phyloP scores from a whole-genome alignment of 1,284 basidiomycete genomes.

The Volvariella surrecta region DNA sequence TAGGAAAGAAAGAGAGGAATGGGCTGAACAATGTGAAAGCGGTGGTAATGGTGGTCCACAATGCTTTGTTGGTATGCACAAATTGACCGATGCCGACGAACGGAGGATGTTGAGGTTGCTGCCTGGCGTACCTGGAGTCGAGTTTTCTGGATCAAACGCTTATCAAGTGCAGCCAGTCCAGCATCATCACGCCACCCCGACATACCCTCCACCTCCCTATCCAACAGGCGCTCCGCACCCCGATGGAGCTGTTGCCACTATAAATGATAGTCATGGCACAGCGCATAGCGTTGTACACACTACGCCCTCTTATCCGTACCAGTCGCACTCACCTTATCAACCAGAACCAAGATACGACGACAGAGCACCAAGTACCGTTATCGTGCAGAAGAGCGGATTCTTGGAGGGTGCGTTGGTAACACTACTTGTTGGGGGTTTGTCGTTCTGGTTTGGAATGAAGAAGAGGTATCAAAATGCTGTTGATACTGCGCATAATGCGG shows the following conservation, averaged over 20 bases:
- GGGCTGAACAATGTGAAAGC: slow-evolving; percentile 9
- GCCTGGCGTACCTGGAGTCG: slow-evolving; percentile 20
- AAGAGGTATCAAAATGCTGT: slow-evolving; percentile 12
- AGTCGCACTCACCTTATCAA: neutral
- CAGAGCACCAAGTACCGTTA: neutral
- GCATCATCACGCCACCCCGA: too few species aligned
- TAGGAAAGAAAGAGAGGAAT: slow-evolving; percentile 10
- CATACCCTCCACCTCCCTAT: neutral
- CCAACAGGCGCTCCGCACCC: neutral
- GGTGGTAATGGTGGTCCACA: slow-evolving; percentile 31
- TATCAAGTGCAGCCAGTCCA: too few species aligned
- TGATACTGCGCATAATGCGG: neutral
- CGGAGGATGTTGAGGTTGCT: slow-evolving; percentile 28
- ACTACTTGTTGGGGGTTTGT: slow-evolving; percentile 11
- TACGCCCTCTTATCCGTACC: too few species aligned
- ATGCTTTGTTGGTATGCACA: slow-evolving; percentile 54
- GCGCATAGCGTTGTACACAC: too few species aligned
- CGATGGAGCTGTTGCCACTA: neutral
- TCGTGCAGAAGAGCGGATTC: neutral
- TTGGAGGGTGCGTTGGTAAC: slow-evolving; percentile 13
- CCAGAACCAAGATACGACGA: neutral
- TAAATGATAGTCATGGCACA: neutral
- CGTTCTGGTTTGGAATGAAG: slow-evolving; percentile 14
- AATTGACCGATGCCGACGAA: slow-evolving; percentile 33
- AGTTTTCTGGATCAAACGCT: neutral